A percentile compares a stretch with the other conserved stretches of the same genome.
These are phyloP conservation scores for Sutorius eximius DNA, from an alignment of 1,284 basidiomycete species.

Conservation along the genomic window DNA sequence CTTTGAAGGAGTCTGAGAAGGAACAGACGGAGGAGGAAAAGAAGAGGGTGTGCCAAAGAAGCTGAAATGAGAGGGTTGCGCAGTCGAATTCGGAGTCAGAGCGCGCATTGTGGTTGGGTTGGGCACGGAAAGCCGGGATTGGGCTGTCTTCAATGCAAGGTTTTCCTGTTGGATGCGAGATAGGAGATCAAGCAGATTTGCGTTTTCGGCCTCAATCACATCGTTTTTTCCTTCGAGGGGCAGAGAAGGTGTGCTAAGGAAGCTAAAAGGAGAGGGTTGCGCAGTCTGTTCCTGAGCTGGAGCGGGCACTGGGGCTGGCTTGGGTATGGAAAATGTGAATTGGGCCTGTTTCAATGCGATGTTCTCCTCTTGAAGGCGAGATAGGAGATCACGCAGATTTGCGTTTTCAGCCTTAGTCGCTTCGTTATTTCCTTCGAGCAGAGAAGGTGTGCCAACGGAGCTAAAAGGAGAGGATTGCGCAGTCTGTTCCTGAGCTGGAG, in stretches of 20 bases:
- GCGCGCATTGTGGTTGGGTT: constrained; percentile 36
- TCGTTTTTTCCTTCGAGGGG: constrained; percentile 78
- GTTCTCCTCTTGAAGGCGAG: constrained; percentile 78
- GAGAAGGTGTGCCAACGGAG: too few relatives aligned
- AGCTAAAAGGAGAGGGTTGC: constrained; percentile 32
- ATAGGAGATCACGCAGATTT: constrained; percentile 74
- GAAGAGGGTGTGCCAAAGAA: constrained; percentile 33
- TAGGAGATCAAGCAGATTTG: constrained; percentile 75
- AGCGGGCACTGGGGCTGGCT: constrained; percentile 31
- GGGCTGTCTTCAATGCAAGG: constrained; percentile 64
- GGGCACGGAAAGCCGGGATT: constrained; percentile 75
- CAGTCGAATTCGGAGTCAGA: constrained; percentile 19
- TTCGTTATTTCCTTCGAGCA: constrained; percentile 74
- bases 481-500: constrained; percentile 18
- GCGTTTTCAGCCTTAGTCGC: constrained; percentile 67
- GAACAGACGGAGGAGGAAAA: constrained; percentile 24
- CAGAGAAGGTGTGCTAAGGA: too few relatives aligned
- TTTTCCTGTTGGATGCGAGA: constrained; percentile 79
- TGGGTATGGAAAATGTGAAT: constrained; percentile 75
- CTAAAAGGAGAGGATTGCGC: constrained; percentile 32
- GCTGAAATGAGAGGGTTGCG: constrained; percentile 31
- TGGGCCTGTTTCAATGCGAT: constrained; percentile 66
- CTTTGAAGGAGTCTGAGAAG: constrained; percentile 23
- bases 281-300: constrained; percentile 20
- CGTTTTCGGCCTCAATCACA: constrained; percentile 64